These are phyloP conservation scores for Hanseniaspora guilliermondii DNA, from an alignment of 805 yeast genomes.

Conservation along the genomic window DNA sequence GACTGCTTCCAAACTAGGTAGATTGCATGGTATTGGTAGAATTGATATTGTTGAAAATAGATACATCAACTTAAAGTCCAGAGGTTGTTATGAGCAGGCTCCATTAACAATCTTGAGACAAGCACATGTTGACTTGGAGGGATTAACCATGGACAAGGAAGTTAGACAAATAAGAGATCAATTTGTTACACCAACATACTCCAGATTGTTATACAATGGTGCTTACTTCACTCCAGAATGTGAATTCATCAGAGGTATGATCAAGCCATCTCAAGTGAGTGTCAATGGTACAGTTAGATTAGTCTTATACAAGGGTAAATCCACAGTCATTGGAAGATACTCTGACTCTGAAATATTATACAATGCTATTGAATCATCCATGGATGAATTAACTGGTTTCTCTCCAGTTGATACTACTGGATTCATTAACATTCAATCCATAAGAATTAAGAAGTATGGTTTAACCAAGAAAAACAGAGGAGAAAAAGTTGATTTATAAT, in stretches of 20 bases:
- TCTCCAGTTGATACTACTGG: conserved; percentile 95
- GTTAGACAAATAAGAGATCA: conserved; percentile 93
- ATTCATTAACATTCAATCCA: conserved; percentile 94
- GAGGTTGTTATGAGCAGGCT: conserved; percentile 99
- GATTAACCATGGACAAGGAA: conserved; percentile 92
- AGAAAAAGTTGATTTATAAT: conserved; percentile 31
- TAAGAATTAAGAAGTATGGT: conserved; percentile 96
- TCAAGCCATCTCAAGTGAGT: conserved; percentile 83
- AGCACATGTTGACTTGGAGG: conserved; percentile 93
- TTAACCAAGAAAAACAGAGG: conserved; percentile 81
- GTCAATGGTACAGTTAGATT: conserved; percentile 96
- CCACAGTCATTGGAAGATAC: conserved; percentile 80
- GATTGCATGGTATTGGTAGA: conserved; percentile 99
- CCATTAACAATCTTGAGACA: conserved; percentile 89
- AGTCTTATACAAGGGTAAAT: conserved; percentile 80
- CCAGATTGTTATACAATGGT: conserved; percentile 89
- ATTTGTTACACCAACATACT: conserved; percentile 85
- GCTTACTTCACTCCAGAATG: conserved; percentile 97
- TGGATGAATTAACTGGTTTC: conserved; percentile 98
- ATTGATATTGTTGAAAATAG: conserved; percentile 98
- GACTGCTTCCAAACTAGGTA: conserved; percentile 86
- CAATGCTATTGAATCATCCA: conserved; percentile 95
- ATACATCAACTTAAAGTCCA: conserved; percentile 95
- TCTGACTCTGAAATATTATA: conserved; percentile 92
- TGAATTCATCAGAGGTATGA: conserved; percentile 88